These are phyloP conservation scores for Notholithocarpus densiflorus DNA, from an alignment of 306 rosid genomes.

Conservation along the genomic window DNA sequence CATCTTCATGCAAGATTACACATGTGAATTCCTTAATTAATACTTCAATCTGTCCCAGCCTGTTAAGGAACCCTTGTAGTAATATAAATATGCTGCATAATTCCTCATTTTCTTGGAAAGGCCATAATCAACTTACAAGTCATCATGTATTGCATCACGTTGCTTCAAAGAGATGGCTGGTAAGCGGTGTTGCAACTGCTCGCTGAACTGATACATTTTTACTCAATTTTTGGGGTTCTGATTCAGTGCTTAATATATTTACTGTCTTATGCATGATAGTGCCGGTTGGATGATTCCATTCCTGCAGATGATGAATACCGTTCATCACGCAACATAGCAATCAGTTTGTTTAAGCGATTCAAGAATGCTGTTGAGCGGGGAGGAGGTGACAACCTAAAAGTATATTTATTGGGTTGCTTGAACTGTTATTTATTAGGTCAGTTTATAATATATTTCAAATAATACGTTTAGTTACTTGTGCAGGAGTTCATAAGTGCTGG, in stretches of 20 bases:
- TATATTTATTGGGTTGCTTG: constrained; percentile 32
- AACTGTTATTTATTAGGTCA: constrained; percentile 13
- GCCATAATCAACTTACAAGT: constrained; percentile 50
- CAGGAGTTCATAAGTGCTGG: constrained; percentile 98
- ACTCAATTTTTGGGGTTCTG: background rate
- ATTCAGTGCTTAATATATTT: constrained; percentile 20
- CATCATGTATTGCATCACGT: constrained; percentile 45
- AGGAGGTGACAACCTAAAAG: constrained; percentile 91
- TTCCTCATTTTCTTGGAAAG: constrained; percentile 49
- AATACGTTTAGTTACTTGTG: constrained; percentile 15
- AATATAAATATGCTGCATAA: constrained; percentile 23
- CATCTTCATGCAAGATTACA: constrained; percentile 47
- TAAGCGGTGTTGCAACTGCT: constrained; percentile 30
- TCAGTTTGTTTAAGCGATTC: constrained; percentile 79
- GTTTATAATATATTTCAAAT: constrained; percentile 2
- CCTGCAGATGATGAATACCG: constrained; percentile 82
- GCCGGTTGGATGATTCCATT: constrained; percentile 59
- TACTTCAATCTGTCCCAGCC: constrained; percentile 29
- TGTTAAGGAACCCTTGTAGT: constrained; percentile 30
- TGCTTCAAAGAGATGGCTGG: constrained; percentile 69
- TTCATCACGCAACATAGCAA: constrained; percentile 94
- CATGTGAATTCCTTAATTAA: constrained; percentile 42
- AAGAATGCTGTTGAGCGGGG: constrained; percentile 83
- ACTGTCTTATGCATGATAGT: constrained; percentile 33
- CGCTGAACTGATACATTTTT: background rate